Base-by-base conservation (phyloP, 208 protist genomes). In the Acanthamoeba culbertsoni region DNA sequence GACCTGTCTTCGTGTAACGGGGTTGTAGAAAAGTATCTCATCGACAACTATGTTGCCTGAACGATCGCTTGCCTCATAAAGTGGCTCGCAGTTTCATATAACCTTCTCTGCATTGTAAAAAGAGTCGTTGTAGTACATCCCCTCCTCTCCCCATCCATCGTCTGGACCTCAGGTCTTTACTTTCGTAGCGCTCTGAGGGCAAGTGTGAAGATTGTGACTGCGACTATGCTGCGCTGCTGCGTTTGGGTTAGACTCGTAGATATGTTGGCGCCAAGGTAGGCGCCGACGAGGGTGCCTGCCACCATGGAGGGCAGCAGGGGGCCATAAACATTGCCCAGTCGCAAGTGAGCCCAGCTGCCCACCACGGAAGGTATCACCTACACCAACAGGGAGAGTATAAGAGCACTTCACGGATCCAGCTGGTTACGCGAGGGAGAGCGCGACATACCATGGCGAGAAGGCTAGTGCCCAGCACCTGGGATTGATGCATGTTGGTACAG, bases 401-500 rank as follows among this genome's bases (percentile, higher is more conserved):
- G 26, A 62, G 1, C 48, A 55, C 48, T n/a, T 18, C 48, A 55
- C 48, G 12, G 48, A 8, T 8, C 48, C 48, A 55, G 8, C 8
- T 55, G 48, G 18, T 55, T 18, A n/a, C 0, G 55, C 23, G 55
- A n/a, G 12, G 23, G 55, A 63, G 20, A 7, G 55, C 55, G 55
- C 55, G 55, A 40, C 42, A 40, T 23, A 82, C 71, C 71, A 82
- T 82, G 40, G 71, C 71, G 42, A 82, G 71, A 82, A 82, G 71
- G 71, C 71, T 82, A 7, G 71, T 82, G 71, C 42, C 71, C 43
- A 82, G 43, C 12, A 82, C 71, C 26, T 82, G 71, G 23, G 43
- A 45, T 20, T 82, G 71, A 28, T 45, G 37, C 71, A 82, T 82
- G 37, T 7, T 82, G 18, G 71, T 82, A 20, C 31, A 45, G n/a